These are phyloP conservation scores for Ulmus americana DNA, from an alignment of 331 rosid genomes.

Conservation along the genomic window DNA sequence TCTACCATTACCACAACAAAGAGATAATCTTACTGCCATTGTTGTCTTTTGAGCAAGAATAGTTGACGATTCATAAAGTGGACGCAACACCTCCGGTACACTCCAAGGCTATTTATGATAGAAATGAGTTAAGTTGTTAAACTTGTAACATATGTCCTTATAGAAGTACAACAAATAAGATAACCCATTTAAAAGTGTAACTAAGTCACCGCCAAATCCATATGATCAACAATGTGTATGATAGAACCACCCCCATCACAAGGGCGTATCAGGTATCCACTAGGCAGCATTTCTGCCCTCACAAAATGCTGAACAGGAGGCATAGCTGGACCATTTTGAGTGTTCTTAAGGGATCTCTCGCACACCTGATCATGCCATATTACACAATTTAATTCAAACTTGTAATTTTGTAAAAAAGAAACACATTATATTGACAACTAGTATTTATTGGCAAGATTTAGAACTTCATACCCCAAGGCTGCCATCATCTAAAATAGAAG, in stretches of 20 bases:
- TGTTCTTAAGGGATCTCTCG: constrained; percentile 92
- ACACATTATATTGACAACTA: background rate
- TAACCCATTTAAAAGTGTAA: background rate
- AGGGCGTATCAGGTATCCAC: constrained; percentile 93
- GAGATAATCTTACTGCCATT: constrained; percentile 68
- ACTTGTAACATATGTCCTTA: background rate
- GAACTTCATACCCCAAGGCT: constrained; percentile 76
- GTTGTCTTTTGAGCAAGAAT: constrained; percentile 93
- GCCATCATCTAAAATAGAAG: constrained; percentile 93
- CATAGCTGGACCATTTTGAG: constrained; percentile 97
- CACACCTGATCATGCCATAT: constrained; percentile 53
- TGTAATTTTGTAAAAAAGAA: background rate
- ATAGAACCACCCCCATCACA: constrained; percentile 99
- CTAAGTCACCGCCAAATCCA: constrained; percentile 74
- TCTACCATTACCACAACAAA: background rate
- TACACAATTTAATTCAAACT: background rate
- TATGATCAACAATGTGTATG: constrained; percentile 93
- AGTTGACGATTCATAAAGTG: constrained; percentile 87
- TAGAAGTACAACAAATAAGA: background rate
- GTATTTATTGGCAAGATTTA: constrained; percentile 7
- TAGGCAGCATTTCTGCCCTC: constrained; percentile 94
- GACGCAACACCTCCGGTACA: constrained; percentile 95
- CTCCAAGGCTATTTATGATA: constrained; percentile 71
- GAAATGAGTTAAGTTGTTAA: constrained; percentile 21
- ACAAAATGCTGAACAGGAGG: constrained; percentile 98